Conservation (phyloP, 2,329 filamentous ascomycete species). For the Paraconiothyrium sp. region DNA sequence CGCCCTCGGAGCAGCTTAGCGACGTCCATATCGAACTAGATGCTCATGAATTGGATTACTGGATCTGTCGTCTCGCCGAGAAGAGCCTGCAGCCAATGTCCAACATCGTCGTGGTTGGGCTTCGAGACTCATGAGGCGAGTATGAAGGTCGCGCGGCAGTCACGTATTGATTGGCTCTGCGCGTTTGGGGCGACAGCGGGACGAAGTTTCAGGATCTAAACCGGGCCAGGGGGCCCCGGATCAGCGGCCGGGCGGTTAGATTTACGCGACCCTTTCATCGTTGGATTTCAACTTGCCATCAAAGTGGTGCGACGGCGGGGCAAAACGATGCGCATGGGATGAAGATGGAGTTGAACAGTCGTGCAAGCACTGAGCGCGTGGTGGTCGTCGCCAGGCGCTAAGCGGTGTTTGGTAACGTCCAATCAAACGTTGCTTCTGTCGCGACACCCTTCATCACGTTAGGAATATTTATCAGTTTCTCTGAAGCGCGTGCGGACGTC, state of each 20-base stretch:
- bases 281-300: constrained; percentile 18
- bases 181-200: constrained; percentile 34
- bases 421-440: constrained; percentile 2
- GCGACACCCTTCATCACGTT: constrained; percentile 1
- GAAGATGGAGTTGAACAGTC: background rate
- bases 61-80: constrained; percentile 28
- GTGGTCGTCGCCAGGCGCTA: constrained; percentile 4
- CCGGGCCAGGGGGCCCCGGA: constrained; percentile 32
- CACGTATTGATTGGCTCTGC: constrained; percentile 47
- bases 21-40: constrained; percentile 24
- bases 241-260: constrained; percentile 43
- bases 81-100: constrained; percentile 26
- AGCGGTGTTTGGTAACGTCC: background rate
- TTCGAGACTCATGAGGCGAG: constrained; percentile 35
- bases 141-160: constrained; percentile 39
- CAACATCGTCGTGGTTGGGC: constrained; percentile 26
- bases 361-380: background rate
- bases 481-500: too few species aligned
- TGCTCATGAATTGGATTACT: constrained; percentile 25
- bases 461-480: background rate
- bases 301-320: constrained; percentile 14
- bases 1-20: constrained; percentile 34
- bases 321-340: background rate
- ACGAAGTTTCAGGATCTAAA: constrained; percentile 45
- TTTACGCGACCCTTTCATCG: constrained; percentile 27